These are phyloP conservation scores for Glycine latifolia DNA, from an alignment of 306 rosid species.

Conservation along the genomic window DNA sequence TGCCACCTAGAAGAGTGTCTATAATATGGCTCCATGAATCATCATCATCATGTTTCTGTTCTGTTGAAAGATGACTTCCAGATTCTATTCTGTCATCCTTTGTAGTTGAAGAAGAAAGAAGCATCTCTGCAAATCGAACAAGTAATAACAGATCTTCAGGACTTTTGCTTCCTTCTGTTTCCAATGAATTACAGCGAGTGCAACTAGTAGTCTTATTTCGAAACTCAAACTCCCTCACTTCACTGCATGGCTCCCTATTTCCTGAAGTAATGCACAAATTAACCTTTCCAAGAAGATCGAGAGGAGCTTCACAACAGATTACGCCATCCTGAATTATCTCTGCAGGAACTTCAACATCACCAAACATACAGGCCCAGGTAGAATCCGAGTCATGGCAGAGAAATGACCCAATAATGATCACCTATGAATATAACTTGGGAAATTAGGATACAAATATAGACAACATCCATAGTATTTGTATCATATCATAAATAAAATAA, in stretches of 20 bases:
- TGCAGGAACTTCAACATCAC: slow-evolving; percentile 78
- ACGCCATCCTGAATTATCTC: slow-evolving; percentile 89
- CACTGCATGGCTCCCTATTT: slow-evolving; percentile 87
- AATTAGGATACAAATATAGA: slow-evolving; percentile 37
- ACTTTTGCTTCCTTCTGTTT: slow-evolving; percentile 65
- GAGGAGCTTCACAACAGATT: slow-evolving; percentile 82
- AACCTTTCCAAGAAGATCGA: slow-evolving; percentile 74
- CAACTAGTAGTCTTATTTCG: slow-evolving; percentile 54
- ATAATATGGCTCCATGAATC: slow-evolving; percentile 76
- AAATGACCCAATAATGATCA: slow-evolving; percentile 84
- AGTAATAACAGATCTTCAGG: slow-evolving; percentile 85
- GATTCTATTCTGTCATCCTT: slow-evolving; percentile 53
- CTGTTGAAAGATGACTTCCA: slow-evolving; percentile 47
- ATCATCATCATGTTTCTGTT: slow-evolving; percentile 60
- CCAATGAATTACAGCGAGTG: slow-evolving; percentile 51
- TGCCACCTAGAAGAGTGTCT: slow-evolving; percentile 71
- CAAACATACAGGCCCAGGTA: slow-evolving; percentile 93
- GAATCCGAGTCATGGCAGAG: slow-evolving; percentile 73
- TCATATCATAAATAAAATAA: slow-evolving; percentile 21
- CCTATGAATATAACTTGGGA: slow-evolving; percentile 56
- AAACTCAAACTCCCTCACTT: slow-evolving; percentile 86
- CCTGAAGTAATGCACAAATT: slow-evolving; percentile 83
- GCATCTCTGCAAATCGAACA: slow-evolving; percentile 79
- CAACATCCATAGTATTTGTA: slow-evolving; percentile 13
- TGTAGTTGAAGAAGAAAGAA: slow-evolving; percentile 60